These are phyloP conservation scores for Phytophthora macrochlamydospora DNA, from an alignment of 352 stramenopile genomes.

Conservation along the genomic window DNA sequence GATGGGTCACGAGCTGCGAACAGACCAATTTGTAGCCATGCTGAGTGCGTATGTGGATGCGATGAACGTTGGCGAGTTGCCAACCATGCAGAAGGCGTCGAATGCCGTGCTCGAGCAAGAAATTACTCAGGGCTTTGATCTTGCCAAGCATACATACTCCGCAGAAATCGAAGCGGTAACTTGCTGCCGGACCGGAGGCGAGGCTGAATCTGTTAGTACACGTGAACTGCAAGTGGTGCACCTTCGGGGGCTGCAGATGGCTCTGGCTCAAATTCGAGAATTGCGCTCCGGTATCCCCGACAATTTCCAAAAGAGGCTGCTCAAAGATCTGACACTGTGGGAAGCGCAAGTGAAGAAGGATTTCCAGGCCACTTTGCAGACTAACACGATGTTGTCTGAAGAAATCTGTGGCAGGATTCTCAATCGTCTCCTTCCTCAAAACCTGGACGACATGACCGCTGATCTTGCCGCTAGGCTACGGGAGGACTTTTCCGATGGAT, in stretches of 20 bases:
- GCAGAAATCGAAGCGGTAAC: conserved; percentile 11
- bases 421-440: conserved; percentile 40
- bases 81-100: conserved; percentile 50
- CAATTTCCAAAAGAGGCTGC: conserved; percentile 34
- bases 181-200: background rate
- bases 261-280: conserved; percentile 30
- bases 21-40: conserved; percentile 44
- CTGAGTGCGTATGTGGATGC: conserved; percentile 50
- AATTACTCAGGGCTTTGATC: conserved; percentile 36
- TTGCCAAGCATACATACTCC: conserved; percentile 33
- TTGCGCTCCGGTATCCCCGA: conserved; percentile 29
- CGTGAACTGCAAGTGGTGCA: conserved; percentile 36
- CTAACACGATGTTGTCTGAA: conserved; percentile 17
- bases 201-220: conserved; percentile 4
- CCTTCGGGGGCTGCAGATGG: conserved; percentile 32
- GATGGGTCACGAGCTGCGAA: conserved; percentile 40
- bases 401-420: conserved; percentile 25
- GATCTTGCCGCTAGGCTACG: conserved; percentile 43
- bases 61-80: conserved; percentile 45
- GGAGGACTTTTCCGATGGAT: conserved; percentile 56
- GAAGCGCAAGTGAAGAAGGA: conserved; percentile 24
- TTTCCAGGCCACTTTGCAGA: conserved; percentile 18
- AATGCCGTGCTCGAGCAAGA: conserved; percentile 49
- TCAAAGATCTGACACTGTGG: conserved; percentile 33
- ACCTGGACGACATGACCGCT: conserved; percentile 40